Conservation (phyloP, 257 asterid genomes). For the Fraxinus americana region DNA sequence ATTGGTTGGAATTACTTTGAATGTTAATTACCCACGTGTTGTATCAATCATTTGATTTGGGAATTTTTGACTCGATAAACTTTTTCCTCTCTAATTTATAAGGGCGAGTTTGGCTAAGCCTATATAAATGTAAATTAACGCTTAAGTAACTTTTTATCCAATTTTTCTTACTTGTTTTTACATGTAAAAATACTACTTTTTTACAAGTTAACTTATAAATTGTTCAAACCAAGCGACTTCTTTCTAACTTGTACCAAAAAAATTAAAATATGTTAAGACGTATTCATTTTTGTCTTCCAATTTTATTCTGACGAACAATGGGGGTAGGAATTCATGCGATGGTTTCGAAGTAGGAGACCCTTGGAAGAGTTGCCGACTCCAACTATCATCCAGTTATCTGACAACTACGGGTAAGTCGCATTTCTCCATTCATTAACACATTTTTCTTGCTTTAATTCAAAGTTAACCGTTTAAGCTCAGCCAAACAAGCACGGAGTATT, state of each 20-base stretch:
- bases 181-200: too few species aligned
- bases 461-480: too few species aligned
- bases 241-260: too few species aligned
- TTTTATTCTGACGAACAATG: too few species aligned
- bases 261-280: not conserved
- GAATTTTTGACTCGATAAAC: not conserved
- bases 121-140: not conserved
- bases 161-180: too few species aligned
- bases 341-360: not conserved
- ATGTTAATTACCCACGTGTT: not conserved
- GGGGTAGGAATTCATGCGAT: not conserved
- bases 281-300: too few species aligned
- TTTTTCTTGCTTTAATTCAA: too few species aligned
- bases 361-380: too few species aligned
- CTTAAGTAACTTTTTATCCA: too few species aligned
- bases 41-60: not conserved
- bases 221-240: too few species aligned
- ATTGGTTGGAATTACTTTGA: not conserved
- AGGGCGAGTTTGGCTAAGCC: conserved; percentile 6
- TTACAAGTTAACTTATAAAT: not conserved
- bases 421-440: not conserved
- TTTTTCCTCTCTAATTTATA: not conserved
- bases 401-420: not conserved
- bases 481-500: not conserved
- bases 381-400: too few species aligned